Percentiles rank a stretch among this genome's conserved stretches.
Conservation (phyloP, 805 yeast genomes). For the Candida vaughaniae region DNA sequence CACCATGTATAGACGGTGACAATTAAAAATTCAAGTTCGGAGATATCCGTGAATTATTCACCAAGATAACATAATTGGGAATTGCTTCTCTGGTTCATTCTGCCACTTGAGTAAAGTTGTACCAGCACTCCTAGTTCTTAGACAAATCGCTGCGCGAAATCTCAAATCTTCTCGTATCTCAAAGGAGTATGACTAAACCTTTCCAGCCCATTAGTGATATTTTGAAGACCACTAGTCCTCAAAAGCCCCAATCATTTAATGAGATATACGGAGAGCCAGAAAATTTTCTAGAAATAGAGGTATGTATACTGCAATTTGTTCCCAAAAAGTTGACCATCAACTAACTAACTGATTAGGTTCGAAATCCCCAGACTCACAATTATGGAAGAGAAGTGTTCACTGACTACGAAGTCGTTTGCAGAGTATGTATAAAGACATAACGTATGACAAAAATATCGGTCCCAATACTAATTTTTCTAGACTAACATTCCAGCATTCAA, state of each 20-base stretch:
- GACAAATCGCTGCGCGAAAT: too few species aligned
- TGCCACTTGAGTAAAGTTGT: too few species aligned
- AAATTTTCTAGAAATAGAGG: constrained; percentile 89
- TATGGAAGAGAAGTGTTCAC: constrained; percentile 70
- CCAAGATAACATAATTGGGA: neutral
- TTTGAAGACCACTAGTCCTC: constrained; percentile 26
- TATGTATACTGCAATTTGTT: constrained; percentile 29
- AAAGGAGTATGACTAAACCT: constrained; percentile 34
- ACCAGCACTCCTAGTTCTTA: too few species aligned
- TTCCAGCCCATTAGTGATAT: constrained; percentile 46
- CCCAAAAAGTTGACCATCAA: neutral
- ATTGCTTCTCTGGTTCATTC: too few species aligned
- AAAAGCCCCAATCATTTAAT: constrained; percentile 58
- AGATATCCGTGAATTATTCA: neutral
- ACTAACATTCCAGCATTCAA: constrained; percentile 90
- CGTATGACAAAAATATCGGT: neutral
- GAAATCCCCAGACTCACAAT: constrained; percentile 76
- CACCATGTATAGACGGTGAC: too few species aligned
- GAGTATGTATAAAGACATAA: constrained; percentile 23
- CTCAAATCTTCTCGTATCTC: too few species aligned
- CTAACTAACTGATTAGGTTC: constrained; percentile 24
- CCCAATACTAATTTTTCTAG: constrained; percentile 14
- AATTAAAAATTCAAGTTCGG: too few species aligned
- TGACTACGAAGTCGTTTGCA: constrained; percentile 86
- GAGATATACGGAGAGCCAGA: constrained; percentile 94